These are phyloP conservation scores for Syzygium syzygioides DNA, from an alignment of 441 rosid species.

Conservation along the genomic window DNA sequence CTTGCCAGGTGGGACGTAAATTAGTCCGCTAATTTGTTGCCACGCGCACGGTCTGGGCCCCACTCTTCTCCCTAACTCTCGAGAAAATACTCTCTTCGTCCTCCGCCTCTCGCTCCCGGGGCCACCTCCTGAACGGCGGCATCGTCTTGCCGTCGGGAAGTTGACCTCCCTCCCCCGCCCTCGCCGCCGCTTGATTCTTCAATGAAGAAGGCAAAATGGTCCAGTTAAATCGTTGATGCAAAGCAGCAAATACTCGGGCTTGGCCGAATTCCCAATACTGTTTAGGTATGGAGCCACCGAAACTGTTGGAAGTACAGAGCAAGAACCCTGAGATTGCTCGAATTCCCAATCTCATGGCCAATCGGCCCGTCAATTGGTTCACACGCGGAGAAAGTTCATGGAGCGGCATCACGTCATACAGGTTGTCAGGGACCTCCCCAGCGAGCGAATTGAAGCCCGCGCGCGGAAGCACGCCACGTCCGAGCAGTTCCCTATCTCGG, in stretches of 20 bases:
- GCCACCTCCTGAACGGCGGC: not conserved
- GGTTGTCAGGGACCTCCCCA: slow-evolving; percentile 46
- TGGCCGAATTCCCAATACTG: slow-evolving; percentile 44
- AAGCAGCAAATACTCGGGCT: slow-evolving; percentile 48
- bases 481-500: slow-evolving; percentile 44
- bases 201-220: slow-evolving; percentile 47
- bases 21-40: not conserved
- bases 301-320: slow-evolving; percentile 51
- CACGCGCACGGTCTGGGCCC: not conserved
- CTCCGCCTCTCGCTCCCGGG: not conserved
- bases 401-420: slow-evolving; percentile 34
- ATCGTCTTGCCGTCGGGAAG: not conserved
- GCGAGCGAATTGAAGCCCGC: slow-evolving; percentile 60
- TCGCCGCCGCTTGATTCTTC: slow-evolving; percentile 8
- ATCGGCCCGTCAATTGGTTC: slow-evolving; percentile 46
- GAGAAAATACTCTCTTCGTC: no score
- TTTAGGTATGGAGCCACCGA: slow-evolving; percentile 46
- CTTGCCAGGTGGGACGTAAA: not conserved
- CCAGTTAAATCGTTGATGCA: slow-evolving; percentile 66
- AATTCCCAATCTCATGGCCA: slow-evolving; percentile 25
- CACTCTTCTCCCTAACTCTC: not conserved
- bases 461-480: slow-evolving; percentile 38
- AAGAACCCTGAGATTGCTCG: slow-evolving; percentile 41
- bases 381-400: slow-evolving; percentile 38
- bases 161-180: not conserved